Evolutionary conservation across 2,329 filamentous ascomycete species (phyloP).

Genomic region (Iodosphaeria phyllophila): DNA sequence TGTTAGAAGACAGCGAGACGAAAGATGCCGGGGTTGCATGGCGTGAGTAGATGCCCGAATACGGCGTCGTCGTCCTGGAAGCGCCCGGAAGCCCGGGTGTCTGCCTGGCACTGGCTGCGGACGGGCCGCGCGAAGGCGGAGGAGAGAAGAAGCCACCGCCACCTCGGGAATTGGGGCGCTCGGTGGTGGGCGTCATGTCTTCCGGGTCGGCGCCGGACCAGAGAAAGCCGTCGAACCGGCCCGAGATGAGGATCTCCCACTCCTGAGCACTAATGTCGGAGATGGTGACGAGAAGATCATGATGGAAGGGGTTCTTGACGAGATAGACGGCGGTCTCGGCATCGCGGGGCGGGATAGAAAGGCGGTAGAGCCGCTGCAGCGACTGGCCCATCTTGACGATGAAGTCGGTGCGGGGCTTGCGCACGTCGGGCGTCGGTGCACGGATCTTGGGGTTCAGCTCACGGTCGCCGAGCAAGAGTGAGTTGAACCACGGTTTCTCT

Average conservation of each 20-base stretch:
- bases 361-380: conserved; percentile 68
- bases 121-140: conserved; percentile 19
- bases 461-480: conserved; percentile 45
- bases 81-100: conserved; percentile 20
- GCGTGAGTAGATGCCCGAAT: conserved; percentile 31
- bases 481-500: conserved; percentile 66
- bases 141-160: conserved; percentile 24
- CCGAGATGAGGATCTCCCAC: conserved; percentile 89
- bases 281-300: conserved; percentile 73
- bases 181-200: conserved; percentile 20
- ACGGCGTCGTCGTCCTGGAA: conserved; percentile 28
- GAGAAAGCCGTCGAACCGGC: conserved; percentile 86
- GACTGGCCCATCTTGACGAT: conserved; percentile 59
- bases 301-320: conserved; percentile 62
- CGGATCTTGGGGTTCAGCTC: conserved; percentile 36
- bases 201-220: conserved; percentile 75
- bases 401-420: conserved; percentile 50
- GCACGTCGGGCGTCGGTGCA: conserved; percentile 46
- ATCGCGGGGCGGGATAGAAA: conserved; percentile 56
- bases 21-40: conserved; percentile 35
- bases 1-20: conserved; percentile 16
- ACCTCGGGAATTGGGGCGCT: conserved; percentile 26
- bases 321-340: conserved; percentile 76
- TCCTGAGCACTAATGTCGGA: conserved; percentile 80
- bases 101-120: conserved; percentile 19